Evolutionary conservation across 139 green algal genomes (phyloP), one percentile per base, ranked within the genome.

Genomic region (Chloropicon primus): DNA sequence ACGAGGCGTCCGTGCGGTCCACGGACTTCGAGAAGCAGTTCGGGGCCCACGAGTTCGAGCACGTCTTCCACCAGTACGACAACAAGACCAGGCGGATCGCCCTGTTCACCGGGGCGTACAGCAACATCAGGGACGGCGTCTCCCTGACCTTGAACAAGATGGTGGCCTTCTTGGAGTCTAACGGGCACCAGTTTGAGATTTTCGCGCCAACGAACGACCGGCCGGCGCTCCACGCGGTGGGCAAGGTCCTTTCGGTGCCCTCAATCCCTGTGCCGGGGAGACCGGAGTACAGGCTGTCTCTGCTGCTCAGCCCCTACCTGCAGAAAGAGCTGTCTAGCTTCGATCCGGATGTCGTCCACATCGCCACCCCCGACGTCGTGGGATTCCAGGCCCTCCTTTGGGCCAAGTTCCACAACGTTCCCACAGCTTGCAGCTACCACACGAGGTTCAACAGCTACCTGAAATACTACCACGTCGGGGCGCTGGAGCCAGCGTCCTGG

Each of bases 111-210:
- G 75, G 75, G 21, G 75, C 53, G 22, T 79, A 79, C 75, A 77
- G 74, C 22, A 29, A 79, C 75, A 74, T 79, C 75, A 54, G 74
- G n/a, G 75, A 79, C 75, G 75, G 75, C 3, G 75, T 79, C 17
- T n/a, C 26, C n/a, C 25, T 79, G 27, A 79, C 75, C 5, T 23
- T 73, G 27, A 79, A 79, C 75, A 29, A 53, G 21, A 29, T 79
- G 22, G 28, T 26, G 21, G 26, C 23, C 22, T 77, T 27, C 26
- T 28, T 79, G 22, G 24, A 41, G 24, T 23, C 27, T 5, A 24
- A 79, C 23, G 75, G 75, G 5, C 75, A 79, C 75, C 5, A 77
- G n/a, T 29, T 74, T 24, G 27, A 53, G 22, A 22, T 79, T 3
- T 74, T 79, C 27, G 25, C 26, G 2, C 75, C 75, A 2, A 79